phyloP scores from a whole-genome alignment of 2,329 filamentous ascomycete species.

The Alternaria sp. region DNA sequence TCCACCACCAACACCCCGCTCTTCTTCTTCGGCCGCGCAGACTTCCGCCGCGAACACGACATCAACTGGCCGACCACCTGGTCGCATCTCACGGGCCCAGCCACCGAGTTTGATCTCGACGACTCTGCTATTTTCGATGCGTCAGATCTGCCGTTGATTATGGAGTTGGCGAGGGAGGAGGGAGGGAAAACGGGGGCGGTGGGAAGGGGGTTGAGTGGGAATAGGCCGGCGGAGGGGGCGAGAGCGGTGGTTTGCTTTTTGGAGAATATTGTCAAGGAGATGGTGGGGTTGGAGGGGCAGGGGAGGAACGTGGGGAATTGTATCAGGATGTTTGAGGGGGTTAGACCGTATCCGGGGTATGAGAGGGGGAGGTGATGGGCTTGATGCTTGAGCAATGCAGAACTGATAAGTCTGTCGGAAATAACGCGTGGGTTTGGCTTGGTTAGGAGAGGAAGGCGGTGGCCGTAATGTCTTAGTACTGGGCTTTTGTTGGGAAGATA shows the following conservation, averaged over 20 bases:
- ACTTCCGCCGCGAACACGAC: conserved; percentile 95
- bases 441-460: too few relatives aligned
- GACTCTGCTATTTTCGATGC: conserved; percentile 30
- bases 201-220: conserved; percentile 6
- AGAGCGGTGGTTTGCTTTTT: conserved; percentile 24
- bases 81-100: conserved; percentile 21
- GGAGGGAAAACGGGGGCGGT: conserved; percentile 5
- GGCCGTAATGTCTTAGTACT: too few relatives aligned
- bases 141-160: conserved; percentile 28
- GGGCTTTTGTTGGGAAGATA: too few relatives aligned
- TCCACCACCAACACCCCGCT: conserved; percentile 1
- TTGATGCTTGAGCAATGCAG: too few relatives aligned
- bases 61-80: conserved; percentile 79
- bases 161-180: conserved; percentile 17
- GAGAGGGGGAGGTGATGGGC: background rate
- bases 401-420: too few relatives aligned
- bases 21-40: conserved; percentile 57
- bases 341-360: conserved; percentile 5
- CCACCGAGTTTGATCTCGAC: conserved; percentile 32
- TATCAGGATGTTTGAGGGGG: conserved; percentile 7
- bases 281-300: background rate
- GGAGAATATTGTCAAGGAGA: conserved; percentile 22
- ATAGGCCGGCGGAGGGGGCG: conserved; percentile 6
- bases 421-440: too few relatives aligned
- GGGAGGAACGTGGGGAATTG: conserved; percentile 11